A percentile compares a stretch with the other conserved stretches of the same genome.
phyloP scores from a whole-genome alignment of 2,329 filamentous ascomycete genomes.

The Fusarium irregulare region DNA sequence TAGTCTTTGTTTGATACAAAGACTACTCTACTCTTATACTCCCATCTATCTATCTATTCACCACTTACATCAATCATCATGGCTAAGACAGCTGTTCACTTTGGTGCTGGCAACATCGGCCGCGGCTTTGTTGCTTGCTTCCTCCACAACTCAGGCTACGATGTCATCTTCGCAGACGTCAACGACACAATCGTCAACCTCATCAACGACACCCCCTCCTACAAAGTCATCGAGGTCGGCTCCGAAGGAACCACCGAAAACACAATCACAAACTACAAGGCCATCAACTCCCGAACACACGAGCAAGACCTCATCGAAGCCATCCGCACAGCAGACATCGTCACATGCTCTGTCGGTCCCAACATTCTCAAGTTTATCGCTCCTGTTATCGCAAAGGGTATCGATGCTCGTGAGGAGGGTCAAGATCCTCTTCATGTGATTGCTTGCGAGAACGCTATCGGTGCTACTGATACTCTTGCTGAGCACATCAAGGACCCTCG shows the following conservation, averaged over 20 bases:
- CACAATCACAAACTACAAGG: slow-evolving; percentile 93
- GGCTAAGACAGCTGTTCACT: slow-evolving; percentile 79
- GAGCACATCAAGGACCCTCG: slow-evolving; percentile 80
- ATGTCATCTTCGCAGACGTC: slow-evolving; percentile 97
- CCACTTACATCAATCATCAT: slow-evolving; percentile 49
- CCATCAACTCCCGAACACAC: slow-evolving; percentile 92
- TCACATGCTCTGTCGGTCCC: slow-evolving; percentile 97
- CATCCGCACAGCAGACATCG: slow-evolving; percentile 87
- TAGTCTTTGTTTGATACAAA: slow-evolving; percentile 1
- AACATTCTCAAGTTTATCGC: slow-evolving; percentile 97
- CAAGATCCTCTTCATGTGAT: slow-evolving; percentile 76
- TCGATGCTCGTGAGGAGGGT: slow-evolving; percentile 61
- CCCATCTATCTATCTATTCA: background rate
- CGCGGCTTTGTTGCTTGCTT: slow-evolving; percentile 91
- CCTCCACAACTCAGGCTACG: slow-evolving; percentile 92
- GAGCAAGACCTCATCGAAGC: slow-evolving; percentile 84
- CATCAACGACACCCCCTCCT: slow-evolving; percentile 79
- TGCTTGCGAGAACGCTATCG: slow-evolving; percentile 98
- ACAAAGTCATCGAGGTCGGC: slow-evolving; percentile 94
- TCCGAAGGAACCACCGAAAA: slow-evolving; percentile 82
- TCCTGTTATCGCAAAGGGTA: slow-evolving; percentile 92
- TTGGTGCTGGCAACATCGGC: slow-evolving; percentile 87
- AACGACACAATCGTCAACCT: slow-evolving; percentile 83
- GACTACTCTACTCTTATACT: background rate
- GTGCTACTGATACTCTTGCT: slow-evolving; percentile 89